These are phyloP conservation scores for Pistacia integerrima DNA, from an alignment of 345 rosid species.

Conservation along the genomic window DNA sequence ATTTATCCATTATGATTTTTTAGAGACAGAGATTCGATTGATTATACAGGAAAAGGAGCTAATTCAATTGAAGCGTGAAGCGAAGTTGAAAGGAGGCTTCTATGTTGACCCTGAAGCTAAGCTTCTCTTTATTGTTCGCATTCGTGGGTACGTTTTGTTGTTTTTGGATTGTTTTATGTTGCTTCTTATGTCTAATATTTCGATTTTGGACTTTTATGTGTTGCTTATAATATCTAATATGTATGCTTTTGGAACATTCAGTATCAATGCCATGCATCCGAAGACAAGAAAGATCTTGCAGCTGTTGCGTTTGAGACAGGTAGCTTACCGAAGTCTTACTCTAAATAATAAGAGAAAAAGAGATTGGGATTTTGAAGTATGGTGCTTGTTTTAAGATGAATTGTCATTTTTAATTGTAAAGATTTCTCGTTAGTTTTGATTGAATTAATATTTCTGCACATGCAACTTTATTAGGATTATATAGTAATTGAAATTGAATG, in stretches of 20 bases:
- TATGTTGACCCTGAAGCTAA: conserved; percentile 79
- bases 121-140: conserved; percentile 65
- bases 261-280: conserved; percentile 91
- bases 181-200: too few species aligned
- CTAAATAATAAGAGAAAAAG: neutral
- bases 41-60: conserved; percentile 50
- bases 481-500: too few species aligned
- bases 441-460: too few species aligned
- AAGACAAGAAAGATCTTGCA: conserved; percentile 66
- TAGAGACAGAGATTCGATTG: neutral
- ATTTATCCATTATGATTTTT: neutral
- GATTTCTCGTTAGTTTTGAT: too few species aligned
- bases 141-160: conserved; percentile 52
- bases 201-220: too few species aligned
- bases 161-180: neutral
- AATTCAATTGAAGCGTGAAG: conserved; percentile 65
- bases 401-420: too few species aligned
- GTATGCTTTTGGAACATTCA: conserved; percentile 15
- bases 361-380: too few species aligned
- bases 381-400: too few species aligned
- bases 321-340: conserved; percentile 13
- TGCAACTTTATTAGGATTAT: too few species aligned
- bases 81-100: conserved; percentile 72
- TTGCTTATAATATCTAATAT: neutral
- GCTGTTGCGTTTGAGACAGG: conserved; percentile 86